A percentile compares a stretch with the other conserved stretches of the same genome.
Evolutionary conservation across 352 stramenopile genomes (phyloP).

Genomic region (Pythium inflatum): DNA sequence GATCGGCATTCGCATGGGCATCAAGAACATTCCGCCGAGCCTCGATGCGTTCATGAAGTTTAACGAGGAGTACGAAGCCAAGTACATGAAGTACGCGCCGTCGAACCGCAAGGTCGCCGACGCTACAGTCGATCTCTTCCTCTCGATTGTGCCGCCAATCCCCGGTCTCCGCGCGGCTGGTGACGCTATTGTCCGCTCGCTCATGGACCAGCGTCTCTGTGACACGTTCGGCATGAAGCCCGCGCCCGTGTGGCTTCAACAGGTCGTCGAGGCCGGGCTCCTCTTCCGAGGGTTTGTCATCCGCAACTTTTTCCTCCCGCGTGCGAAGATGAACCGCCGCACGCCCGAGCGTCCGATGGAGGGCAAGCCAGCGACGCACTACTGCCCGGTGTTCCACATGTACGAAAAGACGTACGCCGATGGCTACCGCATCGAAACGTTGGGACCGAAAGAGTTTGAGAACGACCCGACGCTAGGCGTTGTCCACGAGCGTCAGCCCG

Average conservation of each 20-base stretch:
- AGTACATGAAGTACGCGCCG: slow-evolving; percentile 23
- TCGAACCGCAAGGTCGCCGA: slow-evolving; percentile 10
- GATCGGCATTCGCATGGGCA: slow-evolving; percentile 24
- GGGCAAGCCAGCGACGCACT: not conserved
- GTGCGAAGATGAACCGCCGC: not conserved
- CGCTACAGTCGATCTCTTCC: slow-evolving; percentile 15
- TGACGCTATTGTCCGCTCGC: slow-evolving; percentile 12
- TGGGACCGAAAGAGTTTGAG: slow-evolving; percentile 22
- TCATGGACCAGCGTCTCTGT: slow-evolving; percentile 18
- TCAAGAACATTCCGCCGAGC: slow-evolving; percentile 18
- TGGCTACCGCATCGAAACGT: slow-evolving; percentile 14
- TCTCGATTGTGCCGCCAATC: slow-evolving; percentile 12
- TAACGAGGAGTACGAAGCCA: slow-evolving; percentile 23
- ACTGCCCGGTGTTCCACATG: slow-evolving; percentile 15
- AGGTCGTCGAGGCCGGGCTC: not conserved
- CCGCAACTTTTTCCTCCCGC: slow-evolving; percentile 21
- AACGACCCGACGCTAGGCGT: slow-evolving; percentile 18
- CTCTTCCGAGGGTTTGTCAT: slow-evolving; percentile 14
- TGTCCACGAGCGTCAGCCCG: slow-evolving; percentile 5
- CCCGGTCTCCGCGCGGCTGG: slow-evolving; percentile 3
- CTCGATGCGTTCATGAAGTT: slow-evolving; percentile 20
- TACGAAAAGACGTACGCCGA: slow-evolving; percentile 19
- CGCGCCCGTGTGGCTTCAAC: slow-evolving; percentile 11
- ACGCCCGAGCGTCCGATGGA: slow-evolving; percentile 19
- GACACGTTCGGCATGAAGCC: slow-evolving; percentile 14